Percentiles rank a stretch among this genome's conserved stretches.
These are phyloP conservation scores for Blumeria hordei DNA, from an alignment of 2,329 filamentous ascomycete species.

Conservation along the genomic window DNA sequence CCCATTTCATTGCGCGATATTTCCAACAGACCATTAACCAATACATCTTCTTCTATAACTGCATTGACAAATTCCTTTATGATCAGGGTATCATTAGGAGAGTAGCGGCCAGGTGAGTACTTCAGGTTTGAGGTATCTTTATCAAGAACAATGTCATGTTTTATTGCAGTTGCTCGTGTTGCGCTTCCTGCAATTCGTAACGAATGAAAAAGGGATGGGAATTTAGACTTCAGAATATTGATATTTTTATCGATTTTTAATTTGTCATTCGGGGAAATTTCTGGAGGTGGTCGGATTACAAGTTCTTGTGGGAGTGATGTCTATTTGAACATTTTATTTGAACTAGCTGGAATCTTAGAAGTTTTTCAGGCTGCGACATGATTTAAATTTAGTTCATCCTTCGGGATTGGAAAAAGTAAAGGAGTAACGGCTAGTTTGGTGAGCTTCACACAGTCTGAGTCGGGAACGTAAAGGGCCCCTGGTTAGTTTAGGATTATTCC, in stretches of 20 bases:
- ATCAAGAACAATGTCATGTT: background rate
- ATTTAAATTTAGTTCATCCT: background rate
- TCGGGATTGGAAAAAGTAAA: background rate
- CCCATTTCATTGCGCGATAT: too few relatives aligned
- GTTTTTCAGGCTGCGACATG: background rate
- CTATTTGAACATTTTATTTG: background rate
- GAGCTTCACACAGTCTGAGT: background rate
- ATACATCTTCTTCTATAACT: background rate
- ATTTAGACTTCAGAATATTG: background rate
- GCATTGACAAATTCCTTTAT: background rate
- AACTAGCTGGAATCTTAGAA: background rate
- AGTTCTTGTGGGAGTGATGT: background rate
- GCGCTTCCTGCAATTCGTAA: background rate
- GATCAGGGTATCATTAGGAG: background rate
- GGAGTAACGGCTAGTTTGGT: background rate
- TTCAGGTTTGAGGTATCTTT: background rate
- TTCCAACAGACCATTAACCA: too few relatives aligned
- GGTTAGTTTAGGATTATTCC: background rate
- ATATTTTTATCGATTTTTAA: background rate
- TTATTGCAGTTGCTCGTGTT: background rate
- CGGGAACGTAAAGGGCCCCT: background rate
- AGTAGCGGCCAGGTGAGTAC: background rate
- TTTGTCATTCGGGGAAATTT: background rate
- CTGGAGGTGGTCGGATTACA: background rate
- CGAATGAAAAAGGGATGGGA: background rate